Percentiles rank a stretch among this genome's conserved stretches.
These are phyloP conservation scores for Eutrema heterophyllum DNA, from an alignment of 345 rosid genomes.

Conservation along the genomic window DNA sequence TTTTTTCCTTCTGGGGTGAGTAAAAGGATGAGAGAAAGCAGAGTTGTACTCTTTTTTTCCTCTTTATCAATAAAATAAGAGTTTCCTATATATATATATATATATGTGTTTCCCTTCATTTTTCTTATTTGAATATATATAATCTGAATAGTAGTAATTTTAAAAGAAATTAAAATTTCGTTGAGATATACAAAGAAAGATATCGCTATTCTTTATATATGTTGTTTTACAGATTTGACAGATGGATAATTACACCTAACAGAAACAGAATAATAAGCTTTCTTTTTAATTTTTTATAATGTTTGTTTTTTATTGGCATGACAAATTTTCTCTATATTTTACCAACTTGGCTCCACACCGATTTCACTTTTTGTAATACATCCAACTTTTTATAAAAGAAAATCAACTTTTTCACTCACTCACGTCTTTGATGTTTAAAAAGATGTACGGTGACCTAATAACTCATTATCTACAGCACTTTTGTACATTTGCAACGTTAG, in stretches of 20 bases:
- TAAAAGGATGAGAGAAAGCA: constrained; percentile 22
- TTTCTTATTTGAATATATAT: neutral
- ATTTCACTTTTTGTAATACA: neutral
- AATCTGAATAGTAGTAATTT: neutral
- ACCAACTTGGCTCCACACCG: neutral
- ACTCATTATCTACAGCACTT: neutral
- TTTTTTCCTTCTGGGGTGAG: constrained; percentile 19
- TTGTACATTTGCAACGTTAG: neutral
- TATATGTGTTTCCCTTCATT: neutral
- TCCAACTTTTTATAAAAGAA: neutral
- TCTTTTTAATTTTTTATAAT: neutral
- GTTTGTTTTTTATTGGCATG: neutral
- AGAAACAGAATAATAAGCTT: no score
- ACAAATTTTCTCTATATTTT: neutral
- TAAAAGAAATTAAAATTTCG: neutral
- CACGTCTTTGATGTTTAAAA: neutral
- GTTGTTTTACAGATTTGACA: no score
- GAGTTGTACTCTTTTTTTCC: constrained; percentile 10
- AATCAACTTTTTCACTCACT: neutral
- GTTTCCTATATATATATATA: neutral
- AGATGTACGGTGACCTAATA: constrained; percentile 7
- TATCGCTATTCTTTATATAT: neutral
- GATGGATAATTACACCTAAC: neutral
- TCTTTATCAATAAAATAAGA: constrained; percentile 14
- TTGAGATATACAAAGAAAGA: neutral